A percentile compares a stretch with the other conserved stretches of the same genome.
phyloP scores from a whole-genome alignment of 352 stramenopile species.

The Pythium aphanidermatum region DNA sequence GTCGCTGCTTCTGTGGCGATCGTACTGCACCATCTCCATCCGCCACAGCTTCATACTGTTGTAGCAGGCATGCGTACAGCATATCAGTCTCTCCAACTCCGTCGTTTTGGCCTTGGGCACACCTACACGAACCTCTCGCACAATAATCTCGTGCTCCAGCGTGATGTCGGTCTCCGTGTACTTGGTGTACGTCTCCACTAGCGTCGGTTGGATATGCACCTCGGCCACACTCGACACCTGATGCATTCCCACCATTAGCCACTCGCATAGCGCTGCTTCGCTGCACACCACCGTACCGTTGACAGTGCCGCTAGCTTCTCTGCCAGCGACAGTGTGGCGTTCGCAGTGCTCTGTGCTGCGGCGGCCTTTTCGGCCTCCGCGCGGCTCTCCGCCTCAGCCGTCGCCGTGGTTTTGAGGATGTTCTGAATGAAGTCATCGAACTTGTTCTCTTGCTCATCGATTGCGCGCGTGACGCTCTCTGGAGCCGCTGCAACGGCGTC shows the following conservation, averaged over 20 bases:
- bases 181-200: constrained; percentile 84
- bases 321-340: constrained; percentile 43
- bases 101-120: no score
- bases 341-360: background rate
- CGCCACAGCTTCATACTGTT: constrained; percentile 15
- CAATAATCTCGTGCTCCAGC: constrained; percentile 67
- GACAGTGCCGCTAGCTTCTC: constrained; percentile 73
- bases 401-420: constrained; percentile 58
- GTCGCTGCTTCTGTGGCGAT: constrained; percentile 27
- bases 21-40: constrained; percentile 18
- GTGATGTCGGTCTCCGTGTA: constrained; percentile 81
- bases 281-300: constrained; percentile 36
- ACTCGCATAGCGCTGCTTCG: background rate
- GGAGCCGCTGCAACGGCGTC: constrained; percentile 27
- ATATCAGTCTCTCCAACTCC: no score
- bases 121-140: constrained; percentile 28
- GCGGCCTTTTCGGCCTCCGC: constrained; percentile 4
- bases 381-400: background rate
- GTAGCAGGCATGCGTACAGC: background rate
- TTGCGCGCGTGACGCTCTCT: constrained; percentile 48
- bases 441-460: constrained; percentile 48
- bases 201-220: constrained; percentile 72
- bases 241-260: background rate
- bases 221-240: constrained; percentile 66
- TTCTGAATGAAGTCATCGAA: constrained; percentile 85